phyloP scores from a whole-genome alignment of 2,329 filamentous ascomycete species.

The Falciphora oryzae region DNA sequence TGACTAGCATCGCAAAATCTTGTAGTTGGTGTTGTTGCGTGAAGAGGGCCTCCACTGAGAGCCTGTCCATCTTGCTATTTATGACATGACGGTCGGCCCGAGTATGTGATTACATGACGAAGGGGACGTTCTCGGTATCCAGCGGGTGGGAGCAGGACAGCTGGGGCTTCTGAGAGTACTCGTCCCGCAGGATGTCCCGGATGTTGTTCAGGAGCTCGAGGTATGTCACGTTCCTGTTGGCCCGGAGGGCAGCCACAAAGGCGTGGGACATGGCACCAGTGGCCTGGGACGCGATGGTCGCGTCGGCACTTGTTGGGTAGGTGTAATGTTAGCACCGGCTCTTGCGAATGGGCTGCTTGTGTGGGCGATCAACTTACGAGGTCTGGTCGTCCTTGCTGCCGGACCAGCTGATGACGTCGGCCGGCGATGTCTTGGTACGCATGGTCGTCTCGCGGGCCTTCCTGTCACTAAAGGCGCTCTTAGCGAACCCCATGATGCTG shows the following conservation, averaged over 20 bases:
- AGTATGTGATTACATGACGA: constrained; percentile 5
- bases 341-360: not conserved
- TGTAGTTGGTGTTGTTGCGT: no score
- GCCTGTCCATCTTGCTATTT: no score
- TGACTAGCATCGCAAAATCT: no score
- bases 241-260: constrained; percentile 85
- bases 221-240: constrained; percentile 93
- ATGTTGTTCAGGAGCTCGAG: constrained; percentile 94
- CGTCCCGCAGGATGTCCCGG: constrained; percentile 76
- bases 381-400: constrained; percentile 97
- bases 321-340: not conserved
- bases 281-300: constrained; percentile 78
- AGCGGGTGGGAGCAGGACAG: constrained; percentile 93
- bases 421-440: constrained; percentile 86
- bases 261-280: constrained; percentile 99
- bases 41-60: no score
- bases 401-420: constrained; percentile 96
- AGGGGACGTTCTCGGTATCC: constrained; percentile 48
- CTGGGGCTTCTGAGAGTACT: constrained; percentile 94
- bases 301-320: constrained; percentile 60
- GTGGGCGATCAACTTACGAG: constrained; percentile 43
- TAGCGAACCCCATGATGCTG: constrained; percentile 77
- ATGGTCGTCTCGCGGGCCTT: constrained; percentile 75
- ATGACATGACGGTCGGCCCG: no score
- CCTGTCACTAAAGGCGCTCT: constrained; percentile 78